Evolutionary conservation across 441 rosid genomes (phyloP).

Genomic region (Isatis lusitanica): DNA sequence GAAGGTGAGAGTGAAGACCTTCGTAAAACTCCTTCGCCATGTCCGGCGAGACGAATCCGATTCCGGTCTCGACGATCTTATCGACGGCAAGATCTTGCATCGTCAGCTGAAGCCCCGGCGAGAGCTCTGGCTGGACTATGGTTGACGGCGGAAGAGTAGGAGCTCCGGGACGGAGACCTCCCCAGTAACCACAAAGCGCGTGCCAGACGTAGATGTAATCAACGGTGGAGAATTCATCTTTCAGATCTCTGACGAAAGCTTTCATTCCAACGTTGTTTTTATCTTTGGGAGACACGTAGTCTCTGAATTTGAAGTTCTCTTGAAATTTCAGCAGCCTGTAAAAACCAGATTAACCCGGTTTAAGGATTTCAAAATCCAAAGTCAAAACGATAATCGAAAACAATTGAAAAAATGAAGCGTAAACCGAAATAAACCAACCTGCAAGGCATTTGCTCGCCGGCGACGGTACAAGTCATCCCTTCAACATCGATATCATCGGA

Average conservation of each 20-base stretch:
- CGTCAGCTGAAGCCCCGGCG: constrained; percentile 65
- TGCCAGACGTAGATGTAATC: constrained; percentile 93
- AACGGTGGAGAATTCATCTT: constrained; percentile 70
- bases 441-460: constrained; percentile 97
- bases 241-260: constrained; percentile 72
- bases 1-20: constrained; percentile 78
- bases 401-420: no score
- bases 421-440: constrained; percentile 33
- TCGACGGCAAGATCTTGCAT: constrained; percentile 95
- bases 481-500: constrained; percentile 67
- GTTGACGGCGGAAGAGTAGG: constrained; percentile 58
- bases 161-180: constrained; percentile 72
- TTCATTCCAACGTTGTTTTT: constrained; percentile 59
- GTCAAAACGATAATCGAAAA: neutral
- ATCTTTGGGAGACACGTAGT: constrained; percentile 53
- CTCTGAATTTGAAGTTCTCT: constrained; percentile 82
- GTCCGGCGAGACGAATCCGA: constrained; percentile 78
- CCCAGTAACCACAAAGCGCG: constrained; percentile 94
- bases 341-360: constrained; percentile 19
- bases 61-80: constrained; percentile 64
- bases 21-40: constrained; percentile 57
- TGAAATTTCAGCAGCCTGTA: constrained; percentile 66
- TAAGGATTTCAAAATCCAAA: neutral
- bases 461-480: constrained; percentile 67
- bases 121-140: constrained; percentile 51